These are phyloP conservation scores for Colletotrichum tofieldiae DNA, from an alignment of 2,329 filamentous ascomycete genomes.

Conservation along the genomic window DNA sequence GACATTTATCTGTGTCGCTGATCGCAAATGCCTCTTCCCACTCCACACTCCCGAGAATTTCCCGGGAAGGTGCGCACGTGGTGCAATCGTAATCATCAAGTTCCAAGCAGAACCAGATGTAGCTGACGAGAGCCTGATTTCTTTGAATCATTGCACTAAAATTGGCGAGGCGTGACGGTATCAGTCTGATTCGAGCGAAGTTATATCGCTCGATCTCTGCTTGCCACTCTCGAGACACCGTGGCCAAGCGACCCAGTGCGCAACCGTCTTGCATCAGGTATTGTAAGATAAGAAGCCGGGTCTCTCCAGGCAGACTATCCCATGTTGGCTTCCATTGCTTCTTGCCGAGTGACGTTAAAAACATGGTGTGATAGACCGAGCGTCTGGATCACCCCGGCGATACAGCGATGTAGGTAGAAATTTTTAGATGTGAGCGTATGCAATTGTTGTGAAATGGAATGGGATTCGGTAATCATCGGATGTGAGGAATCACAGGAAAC, in stretches of 20 bases:
- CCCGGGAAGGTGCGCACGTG: constrained; percentile 39
- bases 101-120: constrained; percentile 52
- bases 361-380: neutral
- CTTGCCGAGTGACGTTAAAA: neutral
- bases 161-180: constrained; percentile 48
- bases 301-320: constrained; percentile 46
- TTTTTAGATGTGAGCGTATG: neutral
- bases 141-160: constrained; percentile 50
- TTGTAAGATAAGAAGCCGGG: constrained; percentile 47
- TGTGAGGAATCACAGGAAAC: neutral
- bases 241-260: constrained; percentile 46
- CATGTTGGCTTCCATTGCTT: constrained; percentile 33
- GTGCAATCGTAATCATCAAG: constrained; percentile 50
- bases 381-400: neutral
- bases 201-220: constrained; percentile 48
- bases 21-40: constrained; percentile 27
- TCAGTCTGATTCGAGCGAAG: constrained; percentile 52
- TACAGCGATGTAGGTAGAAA: neutral
- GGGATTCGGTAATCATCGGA: neutral
- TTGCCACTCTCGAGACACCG: constrained; percentile 53
- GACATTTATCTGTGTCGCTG: constrained; percentile 39
- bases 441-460: neutral
- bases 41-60: neutral
- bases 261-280: constrained; percentile 45
- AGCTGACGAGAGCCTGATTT: constrained; percentile 48